phyloP scores from a whole-genome alignment of 257 asterid species.

The Euphrasia confusa region DNA sequence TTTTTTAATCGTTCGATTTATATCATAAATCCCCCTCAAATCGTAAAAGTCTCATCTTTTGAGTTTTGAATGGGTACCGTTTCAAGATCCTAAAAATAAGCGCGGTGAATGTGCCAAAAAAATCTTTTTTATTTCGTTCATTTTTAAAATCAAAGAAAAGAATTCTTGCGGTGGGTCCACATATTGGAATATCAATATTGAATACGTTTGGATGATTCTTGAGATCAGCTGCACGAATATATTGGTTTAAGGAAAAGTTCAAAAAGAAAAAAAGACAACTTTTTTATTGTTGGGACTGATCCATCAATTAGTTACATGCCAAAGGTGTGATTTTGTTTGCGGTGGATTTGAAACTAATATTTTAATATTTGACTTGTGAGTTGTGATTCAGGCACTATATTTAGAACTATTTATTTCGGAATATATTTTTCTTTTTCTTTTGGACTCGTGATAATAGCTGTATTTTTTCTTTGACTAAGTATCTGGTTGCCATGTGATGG shows the following conservation, averaged over 20 bases:
- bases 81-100: conserved; percentile 3
- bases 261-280: neutral
- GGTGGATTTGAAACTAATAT: neutral
- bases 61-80: neutral
- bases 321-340: neutral
- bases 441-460: neutral
- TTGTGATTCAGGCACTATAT: too few relatives aligned
- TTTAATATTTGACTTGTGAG: neutral
- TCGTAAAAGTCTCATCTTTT: neutral
- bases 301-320: neutral
- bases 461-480: neutral
- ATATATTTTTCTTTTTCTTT: neutral
- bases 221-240: neutral
- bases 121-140: neutral
- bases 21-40: neutral
- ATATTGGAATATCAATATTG: neutral
- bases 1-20: neutral
- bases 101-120: neutral
- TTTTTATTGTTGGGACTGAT: neutral
- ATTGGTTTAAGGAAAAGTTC: neutral
- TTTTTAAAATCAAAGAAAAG: neutral
- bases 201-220: neutral
- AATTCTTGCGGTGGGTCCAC: neutral
- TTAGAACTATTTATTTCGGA: neutral
- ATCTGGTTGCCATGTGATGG: too few relatives aligned